Conservation (phyloP, 768 basidiomycete genomes). For the Glaciozyma antarctica region DNA sequence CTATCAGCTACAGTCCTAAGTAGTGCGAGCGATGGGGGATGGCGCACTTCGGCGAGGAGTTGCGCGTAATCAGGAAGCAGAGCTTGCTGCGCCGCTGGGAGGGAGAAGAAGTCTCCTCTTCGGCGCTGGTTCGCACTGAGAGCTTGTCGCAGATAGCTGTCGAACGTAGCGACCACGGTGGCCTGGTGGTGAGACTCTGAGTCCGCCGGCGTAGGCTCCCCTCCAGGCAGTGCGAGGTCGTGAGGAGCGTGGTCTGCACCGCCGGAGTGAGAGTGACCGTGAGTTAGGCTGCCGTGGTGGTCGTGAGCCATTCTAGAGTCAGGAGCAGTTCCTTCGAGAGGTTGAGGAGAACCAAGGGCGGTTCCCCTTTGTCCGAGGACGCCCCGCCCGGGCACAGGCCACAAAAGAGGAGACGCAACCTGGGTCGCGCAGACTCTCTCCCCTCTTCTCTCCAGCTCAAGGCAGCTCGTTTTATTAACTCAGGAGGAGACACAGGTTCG, state of each 20-base stretch:
- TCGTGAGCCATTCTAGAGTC: background rate
- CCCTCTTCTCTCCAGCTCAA: too few relatives aligned
- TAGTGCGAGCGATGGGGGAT: too few relatives aligned
- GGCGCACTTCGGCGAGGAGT: slow-evolving; percentile 3
- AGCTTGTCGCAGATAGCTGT: slow-evolving; percentile 7
- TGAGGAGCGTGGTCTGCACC: background rate
- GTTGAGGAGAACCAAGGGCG: background rate
- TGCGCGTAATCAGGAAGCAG: slow-evolving; percentile 43
- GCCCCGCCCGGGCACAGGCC: too few relatives aligned
- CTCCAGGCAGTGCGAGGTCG: background rate
- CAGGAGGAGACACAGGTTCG: too few relatives aligned
- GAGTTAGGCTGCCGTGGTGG: background rate
- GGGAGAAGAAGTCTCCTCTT: slow-evolving; percentile 63
- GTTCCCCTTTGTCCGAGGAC: too few relatives aligned
- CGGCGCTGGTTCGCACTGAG: slow-evolving; percentile 56
- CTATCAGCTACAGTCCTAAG: background rate
- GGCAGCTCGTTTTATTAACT: too few relatives aligned
- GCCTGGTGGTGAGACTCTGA: slow-evolving; percentile 17
- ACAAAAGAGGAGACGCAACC: too few relatives aligned
- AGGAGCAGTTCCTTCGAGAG: background rate
- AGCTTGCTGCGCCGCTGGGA: slow-evolving; percentile 60
- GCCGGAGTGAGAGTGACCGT: background rate
- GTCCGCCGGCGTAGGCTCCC: too few relatives aligned
- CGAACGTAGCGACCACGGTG: slow-evolving; percentile 17
- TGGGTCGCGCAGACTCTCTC: too few relatives aligned